Conservation (phyloP, 495 filamentous ascomycete genomes). For the Rusavskia elegans region DNA sequence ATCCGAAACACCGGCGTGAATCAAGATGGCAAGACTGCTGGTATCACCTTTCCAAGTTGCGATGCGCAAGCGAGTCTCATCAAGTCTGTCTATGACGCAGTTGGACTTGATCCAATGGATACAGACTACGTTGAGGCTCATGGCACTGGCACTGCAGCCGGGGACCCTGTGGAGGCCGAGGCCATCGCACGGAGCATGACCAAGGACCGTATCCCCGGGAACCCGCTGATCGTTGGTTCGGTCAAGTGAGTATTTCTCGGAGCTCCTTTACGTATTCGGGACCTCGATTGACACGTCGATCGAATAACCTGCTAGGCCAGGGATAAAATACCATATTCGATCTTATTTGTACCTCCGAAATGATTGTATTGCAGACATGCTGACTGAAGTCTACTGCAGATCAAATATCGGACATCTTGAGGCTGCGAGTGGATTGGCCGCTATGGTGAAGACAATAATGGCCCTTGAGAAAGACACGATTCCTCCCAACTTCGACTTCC, state of each 20-base stretch:
- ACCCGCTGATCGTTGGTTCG: conserved; percentile 21
- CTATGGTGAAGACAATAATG: conserved; percentile 38
- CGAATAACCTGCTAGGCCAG: no score
- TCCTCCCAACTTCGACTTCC: conserved; percentile 35
- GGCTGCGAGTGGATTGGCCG: conserved; percentile 37
- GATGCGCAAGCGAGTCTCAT: conserved; percentile 27
- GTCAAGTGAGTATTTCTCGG: no score
- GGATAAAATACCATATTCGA: no score
- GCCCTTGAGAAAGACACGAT: conserved; percentile 31
- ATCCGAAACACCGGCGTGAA: conserved; percentile 15
- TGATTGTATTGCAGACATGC: no score
- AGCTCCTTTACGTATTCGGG: no score
- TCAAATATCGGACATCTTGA: conserved; percentile 37
- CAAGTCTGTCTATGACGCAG: conserved; percentile 21
- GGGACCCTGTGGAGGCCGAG: conserved; percentile 7
- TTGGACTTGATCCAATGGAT: conserved; percentile 18
- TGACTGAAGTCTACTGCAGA: no score
- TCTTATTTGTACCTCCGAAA: no score
- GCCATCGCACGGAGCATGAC: neutral
- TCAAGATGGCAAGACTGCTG: conserved; percentile 35
- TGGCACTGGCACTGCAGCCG: conserved; percentile 23
- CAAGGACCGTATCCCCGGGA: neutral
- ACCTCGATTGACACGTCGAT: no score
- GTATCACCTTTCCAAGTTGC: conserved; percentile 25
- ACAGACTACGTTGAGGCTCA: conserved; percentile 35